Conservation (phyloP, 345 rosid genomes). For the Hibiscus syriacus region DNA sequence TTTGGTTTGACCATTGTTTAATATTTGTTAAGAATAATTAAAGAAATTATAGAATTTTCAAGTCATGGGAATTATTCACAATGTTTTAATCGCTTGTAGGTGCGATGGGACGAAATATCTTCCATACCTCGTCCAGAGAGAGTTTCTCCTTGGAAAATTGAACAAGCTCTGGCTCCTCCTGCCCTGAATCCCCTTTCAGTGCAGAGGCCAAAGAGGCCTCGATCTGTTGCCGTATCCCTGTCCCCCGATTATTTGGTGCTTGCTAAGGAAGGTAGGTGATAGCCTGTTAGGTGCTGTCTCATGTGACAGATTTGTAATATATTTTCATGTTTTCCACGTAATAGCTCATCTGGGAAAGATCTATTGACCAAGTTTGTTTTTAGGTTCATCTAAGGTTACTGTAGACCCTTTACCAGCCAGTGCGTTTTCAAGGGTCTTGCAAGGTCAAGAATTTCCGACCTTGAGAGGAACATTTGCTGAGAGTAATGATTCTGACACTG, state of each 20-base stretch:
- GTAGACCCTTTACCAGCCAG: constrained; percentile 51
- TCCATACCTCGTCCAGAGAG: constrained; percentile 63
- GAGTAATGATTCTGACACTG: constrained; percentile 41
- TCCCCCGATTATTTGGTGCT: constrained; percentile 52
- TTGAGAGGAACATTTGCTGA: constrained; percentile 49
- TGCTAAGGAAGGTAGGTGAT: constrained; percentile 50
- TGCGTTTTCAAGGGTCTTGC: constrained; percentile 67
- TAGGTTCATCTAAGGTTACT: constrained; percentile 38
- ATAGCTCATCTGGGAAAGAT: neutral
- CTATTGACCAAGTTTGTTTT: neutral
- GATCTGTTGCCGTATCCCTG: constrained; percentile 42
- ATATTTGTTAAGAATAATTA: neutral
- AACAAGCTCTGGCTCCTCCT: constrained; percentile 72
- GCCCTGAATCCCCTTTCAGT: constrained; percentile 54
- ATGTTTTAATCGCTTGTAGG: constrained; percentile 31
- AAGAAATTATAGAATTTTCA: constrained; percentile 2
- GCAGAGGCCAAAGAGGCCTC: constrained; percentile 54
- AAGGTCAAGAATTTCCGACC: constrained; percentile 73
- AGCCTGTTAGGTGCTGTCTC: neutral
- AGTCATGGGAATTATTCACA: neutral
- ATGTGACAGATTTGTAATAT: too few species aligned
- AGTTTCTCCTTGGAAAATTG: constrained; percentile 88
- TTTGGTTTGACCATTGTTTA: neutral
- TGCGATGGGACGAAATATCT: constrained; percentile 81
- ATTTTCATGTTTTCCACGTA: too few species aligned